A percentile compares a stretch with the other conserved stretches of the same genome.
Conservation (phyloP, 2,329 filamentous ascomycete genomes). For the Trichoderma asperellum region DNA sequence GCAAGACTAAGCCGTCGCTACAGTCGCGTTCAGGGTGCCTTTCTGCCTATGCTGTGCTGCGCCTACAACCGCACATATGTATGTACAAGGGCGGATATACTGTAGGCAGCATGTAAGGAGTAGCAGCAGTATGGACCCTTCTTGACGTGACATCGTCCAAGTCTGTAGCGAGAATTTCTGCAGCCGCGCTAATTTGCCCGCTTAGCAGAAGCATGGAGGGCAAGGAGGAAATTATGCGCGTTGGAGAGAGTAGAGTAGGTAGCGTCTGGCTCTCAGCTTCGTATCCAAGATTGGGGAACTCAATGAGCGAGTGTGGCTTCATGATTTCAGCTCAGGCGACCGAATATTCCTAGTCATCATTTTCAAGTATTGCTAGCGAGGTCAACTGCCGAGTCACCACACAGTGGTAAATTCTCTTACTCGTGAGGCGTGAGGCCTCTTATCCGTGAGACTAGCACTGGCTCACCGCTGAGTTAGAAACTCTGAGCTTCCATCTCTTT, state of each 20-base stretch:
- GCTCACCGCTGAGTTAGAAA: conserved; percentile 29
- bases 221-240: neutral
- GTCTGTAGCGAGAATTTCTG: conserved; percentile 18
- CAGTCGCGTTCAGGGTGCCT: conserved; percentile 18
- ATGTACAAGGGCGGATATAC: conserved; percentile 7
- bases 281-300: conserved; percentile 5
- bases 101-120: conserved; percentile 14
- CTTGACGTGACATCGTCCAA: conserved; percentile 12
- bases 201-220: neutral
- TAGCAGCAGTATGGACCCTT: neutral
- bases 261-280: neutral
- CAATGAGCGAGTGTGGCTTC: conserved; percentile 22
- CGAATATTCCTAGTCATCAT: neutral
- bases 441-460: conserved; percentile 24
- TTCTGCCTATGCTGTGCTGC: conserved; percentile 21
- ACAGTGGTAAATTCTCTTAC: conserved; percentile 19
- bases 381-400: conserved; percentile 25
- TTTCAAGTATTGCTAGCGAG: conserved; percentile 1
- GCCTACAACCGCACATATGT: conserved; percentile 1
- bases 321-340: neutral
- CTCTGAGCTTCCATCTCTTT: conserved; percentile 7
- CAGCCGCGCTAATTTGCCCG: conserved; percentile 12
- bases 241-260: neutral
- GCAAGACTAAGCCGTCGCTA: conserved; percentile 28
- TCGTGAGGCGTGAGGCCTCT: conserved; percentile 27